Conservation (phyloP, 768 basidiomycete genomes). For the Pholiota microspora region DNA sequence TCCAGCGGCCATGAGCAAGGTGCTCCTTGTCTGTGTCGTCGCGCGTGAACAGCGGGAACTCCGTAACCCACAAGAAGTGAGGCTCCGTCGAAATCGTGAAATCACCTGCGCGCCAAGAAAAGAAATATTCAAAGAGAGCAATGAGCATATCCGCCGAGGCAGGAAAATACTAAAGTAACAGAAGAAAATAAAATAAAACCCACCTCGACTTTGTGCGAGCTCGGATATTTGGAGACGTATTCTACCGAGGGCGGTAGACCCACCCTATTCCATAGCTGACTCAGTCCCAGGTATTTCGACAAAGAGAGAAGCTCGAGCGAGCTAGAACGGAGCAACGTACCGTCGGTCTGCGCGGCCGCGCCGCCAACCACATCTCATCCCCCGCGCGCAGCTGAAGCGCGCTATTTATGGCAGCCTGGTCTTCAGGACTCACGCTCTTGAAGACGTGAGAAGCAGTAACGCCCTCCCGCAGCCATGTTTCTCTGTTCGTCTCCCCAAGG, state of each 20-base stretch:
- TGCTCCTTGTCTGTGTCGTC: conserved; percentile 87
- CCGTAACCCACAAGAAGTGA: conserved; percentile 93
- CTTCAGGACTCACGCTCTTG: conserved; percentile 18
- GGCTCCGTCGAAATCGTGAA: conserved; percentile 55
- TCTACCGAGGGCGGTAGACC: conserved; percentile 79
- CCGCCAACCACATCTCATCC: conserved; percentile 58
- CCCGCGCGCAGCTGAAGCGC: conserved; percentile 43
- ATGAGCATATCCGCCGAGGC: conserved; percentile 3
- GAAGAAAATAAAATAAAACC: conserved; percentile 16
- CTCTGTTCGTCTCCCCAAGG: conserved; percentile 43
- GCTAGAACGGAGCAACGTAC: conserved; percentile 35
- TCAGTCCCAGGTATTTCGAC: conserved; percentile 13
- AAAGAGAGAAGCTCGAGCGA: conserved; percentile 18
- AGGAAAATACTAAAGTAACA: no score
- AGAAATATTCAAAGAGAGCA: conserved; percentile 6
- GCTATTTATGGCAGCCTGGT: conserved; percentile 20
- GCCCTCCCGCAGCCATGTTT: conserved; percentile 46
- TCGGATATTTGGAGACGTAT: conserved; percentile 66
- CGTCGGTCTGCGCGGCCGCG: conserved; percentile 48
- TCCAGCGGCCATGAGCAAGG: conserved; percentile 85
- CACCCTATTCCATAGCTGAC: conserved; percentile 54
- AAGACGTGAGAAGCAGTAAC: conserved; percentile 23
- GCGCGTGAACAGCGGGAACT: conserved; percentile 89
- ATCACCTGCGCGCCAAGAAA: conserved; percentile 48
- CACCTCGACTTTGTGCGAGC: conserved; percentile 63